These are phyloP conservation scores for Aspergillus leporis DNA, from an alignment of 495 filamentous ascomycete species.

Conservation along the genomic window DNA sequence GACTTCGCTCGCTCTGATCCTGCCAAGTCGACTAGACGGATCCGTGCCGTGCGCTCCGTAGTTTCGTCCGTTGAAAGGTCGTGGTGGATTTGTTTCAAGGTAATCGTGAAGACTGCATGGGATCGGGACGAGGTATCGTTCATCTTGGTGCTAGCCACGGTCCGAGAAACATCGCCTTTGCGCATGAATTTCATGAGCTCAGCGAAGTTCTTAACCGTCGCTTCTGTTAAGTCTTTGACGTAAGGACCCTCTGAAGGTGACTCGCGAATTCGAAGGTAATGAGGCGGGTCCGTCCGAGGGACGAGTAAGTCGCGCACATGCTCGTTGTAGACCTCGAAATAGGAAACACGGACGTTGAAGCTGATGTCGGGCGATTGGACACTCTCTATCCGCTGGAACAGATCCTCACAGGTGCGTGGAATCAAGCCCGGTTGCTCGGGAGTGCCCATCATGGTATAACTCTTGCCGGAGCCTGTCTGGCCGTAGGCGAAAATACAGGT, in stretches of 20 bases:
- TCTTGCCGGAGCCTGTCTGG: constrained; percentile 96
- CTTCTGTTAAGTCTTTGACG: constrained; percentile 92
- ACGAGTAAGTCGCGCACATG: constrained; percentile 94
- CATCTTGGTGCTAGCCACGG: constrained; percentile 97
- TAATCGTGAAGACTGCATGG: constrained; percentile 97
- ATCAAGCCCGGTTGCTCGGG: constrained; percentile 86
- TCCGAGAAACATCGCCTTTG: constrained; percentile 82
- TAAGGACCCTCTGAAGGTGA: constrained; percentile 96
- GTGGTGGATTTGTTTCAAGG: constrained; percentile 95
- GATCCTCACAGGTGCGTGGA: constrained; percentile 92
- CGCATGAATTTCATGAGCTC: constrained; percentile 92
- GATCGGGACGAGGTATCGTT: constrained; percentile 95
- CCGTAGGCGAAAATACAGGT: constrained; percentile 99
- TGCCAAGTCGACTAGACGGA: constrained; percentile 92
- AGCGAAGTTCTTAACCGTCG: constrained; percentile 75
- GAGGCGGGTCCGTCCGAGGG: constrained; percentile 69
- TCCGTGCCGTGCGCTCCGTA: constrained; percentile 88
- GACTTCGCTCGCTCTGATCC: constrained; percentile 93
- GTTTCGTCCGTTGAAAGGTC: constrained; percentile 93
- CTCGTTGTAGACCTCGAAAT: constrained; percentile 99
- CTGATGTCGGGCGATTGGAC: constrained; percentile 84
- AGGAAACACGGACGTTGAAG: constrained; percentile 95
- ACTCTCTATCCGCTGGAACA: constrained; percentile 91
- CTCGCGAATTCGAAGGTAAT: constrained; percentile 97
- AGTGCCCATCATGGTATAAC: constrained; percentile 99